Evolutionary conservation across 2,329 filamentous ascomycete species (phyloP).

Genomic region (Trichoderma koningii): DNA sequence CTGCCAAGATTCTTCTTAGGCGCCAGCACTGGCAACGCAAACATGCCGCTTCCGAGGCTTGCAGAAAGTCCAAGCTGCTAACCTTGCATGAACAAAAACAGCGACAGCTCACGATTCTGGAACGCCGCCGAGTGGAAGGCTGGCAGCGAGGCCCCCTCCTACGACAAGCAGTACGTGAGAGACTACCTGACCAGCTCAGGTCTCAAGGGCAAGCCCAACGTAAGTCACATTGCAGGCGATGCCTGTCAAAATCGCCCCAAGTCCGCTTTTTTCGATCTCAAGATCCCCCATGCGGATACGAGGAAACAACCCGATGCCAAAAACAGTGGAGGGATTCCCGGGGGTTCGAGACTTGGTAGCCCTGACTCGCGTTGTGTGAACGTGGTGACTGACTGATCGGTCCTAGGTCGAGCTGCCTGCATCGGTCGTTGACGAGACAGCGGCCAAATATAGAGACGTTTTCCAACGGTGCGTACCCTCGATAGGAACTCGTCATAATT

Average conservation of each 20-base stretch:
- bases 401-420: slow-evolving; percentile 47
- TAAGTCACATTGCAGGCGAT: slow-evolving; percentile 24
- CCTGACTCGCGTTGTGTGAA: not conserved
- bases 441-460: slow-evolving; percentile 73
- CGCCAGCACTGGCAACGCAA: too few species aligned
- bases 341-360: not conserved
- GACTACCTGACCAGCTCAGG: slow-evolving; percentile 78
- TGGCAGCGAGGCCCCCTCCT: slow-evolving; percentile 76
- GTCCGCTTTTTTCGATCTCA: slow-evolving; percentile 1
- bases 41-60: too few species aligned
- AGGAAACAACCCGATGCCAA: not conserved
- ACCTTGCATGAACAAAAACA: slow-evolving; percentile 55
- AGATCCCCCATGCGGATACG: not conserved
- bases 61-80: slow-evolving; percentile 40
- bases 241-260: not conserved
- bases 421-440: slow-evolving; percentile 70
- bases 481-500: not conserved
- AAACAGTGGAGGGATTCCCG: not conserved
- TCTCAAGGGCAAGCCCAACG: slow-evolving; percentile 56
- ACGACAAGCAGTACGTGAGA: slow-evolving; percentile 83
- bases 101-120: slow-evolving; percentile 84
- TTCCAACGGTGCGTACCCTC: slow-evolving; percentile 44
- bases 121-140: slow-evolving; percentile 63
- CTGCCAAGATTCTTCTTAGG: too few species aligned
- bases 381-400: not conserved